These are phyloP conservation scores for Trypanosoma grayi DNA, from an alignment of 208 protist species.

Conservation along the genomic window DNA sequence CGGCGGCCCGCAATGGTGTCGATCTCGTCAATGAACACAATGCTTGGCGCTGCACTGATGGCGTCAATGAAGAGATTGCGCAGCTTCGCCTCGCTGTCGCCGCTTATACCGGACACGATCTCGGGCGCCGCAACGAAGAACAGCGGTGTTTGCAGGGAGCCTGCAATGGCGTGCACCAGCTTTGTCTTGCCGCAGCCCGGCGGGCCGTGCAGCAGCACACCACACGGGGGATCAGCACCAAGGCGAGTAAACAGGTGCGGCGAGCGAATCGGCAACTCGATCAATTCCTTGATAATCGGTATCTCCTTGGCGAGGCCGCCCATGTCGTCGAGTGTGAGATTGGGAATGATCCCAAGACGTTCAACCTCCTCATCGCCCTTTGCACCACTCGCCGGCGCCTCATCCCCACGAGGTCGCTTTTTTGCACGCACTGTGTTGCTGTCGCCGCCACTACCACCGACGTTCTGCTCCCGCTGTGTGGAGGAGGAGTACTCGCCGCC, in stretches of 20 bases:
- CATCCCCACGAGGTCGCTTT: slow-evolving; percentile 9
- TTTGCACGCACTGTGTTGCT: not conserved
- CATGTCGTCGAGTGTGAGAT: slow-evolving; percentile 89
- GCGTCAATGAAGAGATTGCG: slow-evolving; percentile 95
- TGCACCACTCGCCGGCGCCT: slow-evolving; percentile 18
- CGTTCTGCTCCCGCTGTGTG: slow-evolving; percentile 5
- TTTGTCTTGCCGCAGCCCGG: slow-evolving; percentile 96
- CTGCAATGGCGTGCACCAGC: slow-evolving; percentile 95
- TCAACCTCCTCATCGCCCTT: slow-evolving; percentile 26
- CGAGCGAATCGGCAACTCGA: slow-evolving; percentile 93
- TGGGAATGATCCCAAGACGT: slow-evolving; percentile 74
- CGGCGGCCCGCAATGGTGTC: slow-evolving; percentile 95
- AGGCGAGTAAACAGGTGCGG: slow-evolving; percentile 95
- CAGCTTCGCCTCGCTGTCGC: slow-evolving; percentile 98
- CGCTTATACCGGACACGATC: slow-evolving; percentile 97
- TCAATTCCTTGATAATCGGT: slow-evolving; percentile 94
- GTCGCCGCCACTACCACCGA: not conserved
- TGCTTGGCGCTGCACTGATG: slow-evolving; percentile 90
- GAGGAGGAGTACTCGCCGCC: slow-evolving; percentile 5
- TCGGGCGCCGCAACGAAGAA: slow-evolving; percentile 95
- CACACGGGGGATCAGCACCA: slow-evolving; percentile 94
- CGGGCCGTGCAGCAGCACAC: slow-evolving; percentile 96
- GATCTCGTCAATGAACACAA: slow-evolving; percentile 99
- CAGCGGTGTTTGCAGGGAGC: slow-evolving; percentile 92
- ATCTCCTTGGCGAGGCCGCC: slow-evolving; percentile 90